Evolutionary conservation across 1,139 yeast genomes (phyloP).

Genomic region (Kurtzmaniella quercitrusa): DNA sequence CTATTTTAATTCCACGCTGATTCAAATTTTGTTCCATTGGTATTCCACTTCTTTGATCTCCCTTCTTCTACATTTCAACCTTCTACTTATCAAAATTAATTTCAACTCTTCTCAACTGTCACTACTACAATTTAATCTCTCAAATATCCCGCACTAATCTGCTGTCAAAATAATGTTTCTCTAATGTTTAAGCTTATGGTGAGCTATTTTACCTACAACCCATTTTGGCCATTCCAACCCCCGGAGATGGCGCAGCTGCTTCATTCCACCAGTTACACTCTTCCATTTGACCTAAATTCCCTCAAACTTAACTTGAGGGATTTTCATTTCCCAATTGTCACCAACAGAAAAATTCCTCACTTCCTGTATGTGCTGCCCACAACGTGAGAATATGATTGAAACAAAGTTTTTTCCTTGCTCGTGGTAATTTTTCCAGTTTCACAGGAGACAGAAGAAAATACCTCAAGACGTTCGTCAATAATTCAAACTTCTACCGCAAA

Average conservation of each 20-base stretch:
- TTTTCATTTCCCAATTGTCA: neutral
- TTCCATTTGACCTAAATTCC: slow-evolving; percentile 4
- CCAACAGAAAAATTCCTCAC: neutral
- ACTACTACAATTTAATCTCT: too few relatives aligned
- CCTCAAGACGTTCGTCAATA: neutral
- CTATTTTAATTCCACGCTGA: too few relatives aligned
- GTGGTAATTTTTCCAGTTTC: neutral
- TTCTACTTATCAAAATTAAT: too few relatives aligned
- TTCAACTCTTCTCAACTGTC: too few relatives aligned
- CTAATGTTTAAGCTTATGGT: neutral
- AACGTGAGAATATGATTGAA: neutral
- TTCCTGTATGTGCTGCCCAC: neutral
- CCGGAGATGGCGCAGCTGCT: neutral
- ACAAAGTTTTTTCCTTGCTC: neutral
- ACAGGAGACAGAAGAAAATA: neutral
- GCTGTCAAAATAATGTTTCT: neutral
- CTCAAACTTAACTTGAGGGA: slow-evolving; percentile 3
- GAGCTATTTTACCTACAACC: neutral
- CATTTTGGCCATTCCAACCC: neutral
- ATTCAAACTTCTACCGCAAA: neutral
- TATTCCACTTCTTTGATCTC: too few relatives aligned
- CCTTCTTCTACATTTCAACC: too few relatives aligned
- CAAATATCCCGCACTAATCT: too few relatives aligned
- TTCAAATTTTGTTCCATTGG: too few relatives aligned
- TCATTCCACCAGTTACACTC: neutral